Conservation (phyloP, 768 basidiomycete genomes). For the Lepiota venenata region DNA sequence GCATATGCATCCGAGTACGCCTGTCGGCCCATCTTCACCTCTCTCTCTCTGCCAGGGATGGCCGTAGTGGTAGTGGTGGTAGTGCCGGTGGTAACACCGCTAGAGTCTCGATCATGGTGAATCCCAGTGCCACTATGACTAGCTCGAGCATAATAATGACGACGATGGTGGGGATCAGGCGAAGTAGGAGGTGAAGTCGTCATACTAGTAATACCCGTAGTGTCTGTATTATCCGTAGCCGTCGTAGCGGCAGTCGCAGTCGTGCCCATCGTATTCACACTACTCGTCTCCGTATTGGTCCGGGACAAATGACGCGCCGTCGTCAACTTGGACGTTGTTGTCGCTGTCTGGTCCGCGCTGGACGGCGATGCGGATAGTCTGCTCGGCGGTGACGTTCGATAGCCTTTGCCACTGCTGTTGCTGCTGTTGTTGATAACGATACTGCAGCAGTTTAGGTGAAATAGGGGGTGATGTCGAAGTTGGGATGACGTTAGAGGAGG, state of each 20-base stretch:
- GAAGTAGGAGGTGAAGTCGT: conserved; percentile 1
- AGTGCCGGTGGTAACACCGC: background rate
- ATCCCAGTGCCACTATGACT: too few relatives aligned
- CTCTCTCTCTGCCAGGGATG: background rate
- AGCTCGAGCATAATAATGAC: too few relatives aligned
- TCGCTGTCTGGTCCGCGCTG: too few relatives aligned
- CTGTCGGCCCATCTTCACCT: background rate
- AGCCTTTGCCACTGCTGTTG: background rate
- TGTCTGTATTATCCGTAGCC: too few relatives aligned
- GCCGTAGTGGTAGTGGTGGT: background rate
- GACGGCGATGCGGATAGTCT: background rate
- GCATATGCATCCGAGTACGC: background rate
- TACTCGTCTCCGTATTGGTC: too few relatives aligned
- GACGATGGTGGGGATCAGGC: conserved; percentile 7
- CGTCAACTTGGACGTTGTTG: too few relatives aligned
- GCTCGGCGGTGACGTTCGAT: too few relatives aligned
- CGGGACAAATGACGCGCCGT: too few relatives aligned
- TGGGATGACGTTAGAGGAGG: background rate
- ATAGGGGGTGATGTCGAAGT: background rate
- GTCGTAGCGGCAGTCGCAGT: background rate
- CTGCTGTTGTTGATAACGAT: background rate
- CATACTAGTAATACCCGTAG: background rate
- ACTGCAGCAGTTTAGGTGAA: conserved; percentile 3
- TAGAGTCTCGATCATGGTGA: background rate
- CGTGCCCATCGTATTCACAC: background rate